Evolutionary conservation across 495 filamentous ascomycete species (phyloP).

Genomic region (Schizothecium vesticola): DNA sequence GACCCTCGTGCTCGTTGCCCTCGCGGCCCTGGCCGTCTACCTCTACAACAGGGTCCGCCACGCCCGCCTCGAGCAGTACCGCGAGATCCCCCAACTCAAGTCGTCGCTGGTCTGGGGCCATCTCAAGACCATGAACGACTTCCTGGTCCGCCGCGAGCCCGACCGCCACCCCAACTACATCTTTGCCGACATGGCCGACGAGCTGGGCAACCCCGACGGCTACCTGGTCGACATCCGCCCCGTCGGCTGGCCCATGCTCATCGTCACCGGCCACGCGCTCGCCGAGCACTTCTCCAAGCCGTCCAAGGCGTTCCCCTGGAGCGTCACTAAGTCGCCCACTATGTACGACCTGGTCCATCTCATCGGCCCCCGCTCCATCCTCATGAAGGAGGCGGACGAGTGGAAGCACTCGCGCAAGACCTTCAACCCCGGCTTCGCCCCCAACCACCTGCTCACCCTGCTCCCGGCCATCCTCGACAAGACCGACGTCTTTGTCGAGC

Average conservation of each 20-base stretch:
- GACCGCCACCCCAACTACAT: slow-evolving; percentile 23
- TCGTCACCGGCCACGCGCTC: slow-evolving; percentile 41
- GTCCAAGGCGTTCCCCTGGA: slow-evolving; percentile 37
- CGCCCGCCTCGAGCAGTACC: slow-evolving; percentile 28
- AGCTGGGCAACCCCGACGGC: slow-evolving; percentile 23
- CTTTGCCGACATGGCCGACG: slow-evolving; percentile 19
- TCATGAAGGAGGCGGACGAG: slow-evolving; percentile 26
- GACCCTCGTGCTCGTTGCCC: slow-evolving; percentile 3
- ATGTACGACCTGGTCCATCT: slow-evolving; percentile 23
- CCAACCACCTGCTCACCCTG: slow-evolving; percentile 36
- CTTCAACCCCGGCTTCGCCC: slow-evolving; percentile 42
- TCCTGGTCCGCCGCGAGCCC: slow-evolving; percentile 6
- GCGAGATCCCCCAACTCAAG: slow-evolving; percentile 25
- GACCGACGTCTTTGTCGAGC: slow-evolving; percentile 25
- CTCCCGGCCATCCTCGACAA: slow-evolving; percentile 39
- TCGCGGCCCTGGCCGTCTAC: slow-evolving; percentile 18
- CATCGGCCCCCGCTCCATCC: slow-evolving; percentile 35
- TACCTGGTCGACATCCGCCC: slow-evolving; percentile 37
- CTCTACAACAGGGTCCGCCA: slow-evolving; percentile 17
- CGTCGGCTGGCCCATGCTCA: slow-evolving; percentile 24
- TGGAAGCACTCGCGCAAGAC: slow-evolving; percentile 39
- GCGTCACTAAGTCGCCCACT: slow-evolving; percentile 39
- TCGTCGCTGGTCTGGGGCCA: slow-evolving; percentile 31
- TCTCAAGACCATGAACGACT: slow-evolving; percentile 22
- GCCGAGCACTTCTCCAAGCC: slow-evolving; percentile 38